A percentile compares a stretch with the other conserved stretches of the same genome.
phyloP scores from a whole-genome alignment of 176 grass and related monocot genomes.

The Avena sativa region DNA sequence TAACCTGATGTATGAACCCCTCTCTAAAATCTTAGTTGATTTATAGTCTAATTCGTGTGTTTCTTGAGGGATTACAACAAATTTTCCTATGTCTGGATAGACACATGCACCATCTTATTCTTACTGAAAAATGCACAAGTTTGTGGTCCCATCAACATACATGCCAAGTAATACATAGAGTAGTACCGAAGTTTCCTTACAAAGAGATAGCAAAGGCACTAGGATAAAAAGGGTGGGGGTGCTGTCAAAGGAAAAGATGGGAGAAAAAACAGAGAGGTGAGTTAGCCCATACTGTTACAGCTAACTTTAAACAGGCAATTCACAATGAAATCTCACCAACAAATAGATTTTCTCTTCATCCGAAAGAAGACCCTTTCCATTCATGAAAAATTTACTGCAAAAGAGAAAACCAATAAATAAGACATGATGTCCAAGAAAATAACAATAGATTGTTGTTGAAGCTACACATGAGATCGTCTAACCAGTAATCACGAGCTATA shows the following conservation, averaged over 20 bases:
- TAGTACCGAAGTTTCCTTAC: constrained; percentile 22
- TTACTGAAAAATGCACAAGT: constrained; percentile 1
- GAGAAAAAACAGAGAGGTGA: background rate
- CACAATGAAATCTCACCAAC: constrained; percentile 47
- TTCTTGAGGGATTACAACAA: too few relatives aligned
- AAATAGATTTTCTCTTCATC: background rate
- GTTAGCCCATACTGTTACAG: constrained; percentile 21
- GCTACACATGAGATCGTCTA: constrained; percentile 51
- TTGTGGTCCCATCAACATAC: constrained; percentile 16
- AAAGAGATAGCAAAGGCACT: constrained; percentile 5
- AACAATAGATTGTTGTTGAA: constrained; percentile 41
- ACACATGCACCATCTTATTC: background rate
- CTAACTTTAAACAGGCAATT: constrained; percentile 31
- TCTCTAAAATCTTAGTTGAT: too few relatives aligned
- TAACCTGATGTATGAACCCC: too few relatives aligned
- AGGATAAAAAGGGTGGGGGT: background rate
- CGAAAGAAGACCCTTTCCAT: background rate
- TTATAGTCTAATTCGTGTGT: too few relatives aligned
- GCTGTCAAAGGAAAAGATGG: background rate
- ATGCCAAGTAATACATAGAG: background rate
- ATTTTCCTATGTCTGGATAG: background rate
- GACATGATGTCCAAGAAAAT: background rate
- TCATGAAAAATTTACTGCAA: background rate
- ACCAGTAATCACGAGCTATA: constrained; percentile 9
- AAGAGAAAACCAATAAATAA: background rate